phyloP scores from a whole-genome alignment of 495 filamentous ascomycete genomes.

The Chaetomium tenue region DNA sequence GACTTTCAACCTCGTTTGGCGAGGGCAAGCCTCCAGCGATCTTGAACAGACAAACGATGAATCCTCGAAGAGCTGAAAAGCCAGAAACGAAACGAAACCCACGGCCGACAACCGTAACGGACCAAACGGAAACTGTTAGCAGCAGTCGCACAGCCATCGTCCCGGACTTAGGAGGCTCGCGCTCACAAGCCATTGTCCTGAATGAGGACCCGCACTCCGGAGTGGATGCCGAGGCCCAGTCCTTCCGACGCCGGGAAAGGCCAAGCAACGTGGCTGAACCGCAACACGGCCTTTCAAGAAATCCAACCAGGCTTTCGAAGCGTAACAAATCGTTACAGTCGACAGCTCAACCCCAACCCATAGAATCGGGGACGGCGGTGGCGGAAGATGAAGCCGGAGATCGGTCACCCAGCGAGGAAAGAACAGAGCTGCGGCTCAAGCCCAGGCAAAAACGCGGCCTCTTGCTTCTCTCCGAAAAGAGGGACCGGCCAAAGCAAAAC shows the following conservation, averaged over 20 bases:
- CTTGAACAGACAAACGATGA: background rate
- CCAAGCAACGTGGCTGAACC: background rate
- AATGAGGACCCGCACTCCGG: conserved; percentile 21
- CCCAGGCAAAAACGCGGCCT: conserved; percentile 45
- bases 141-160: background rate
- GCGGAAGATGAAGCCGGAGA: background rate
- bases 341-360: background rate
- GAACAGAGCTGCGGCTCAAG: conserved; percentile 43
- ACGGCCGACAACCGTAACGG: background rate
- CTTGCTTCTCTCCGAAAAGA: conserved; percentile 38
- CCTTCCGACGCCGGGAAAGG: background rate
- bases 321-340: background rate
- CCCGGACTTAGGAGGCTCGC: background rate
- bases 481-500: conserved; percentile 11
- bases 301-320: background rate
- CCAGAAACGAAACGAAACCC: background rate
- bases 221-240: no score
- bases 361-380: background rate
- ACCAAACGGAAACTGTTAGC: background rate
- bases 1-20: background rate
- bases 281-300: background rate
- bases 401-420: conserved; percentile 28
- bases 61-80: background rate
- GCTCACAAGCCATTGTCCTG: conserved; percentile 20
- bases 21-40: no score